A percentile compares a stretch with the other conserved stretches of the same genome.
Conservation (phyloP, 2,329 filamentous ascomycete genomes). For the Scortechinia acanthostroma region DNA sequence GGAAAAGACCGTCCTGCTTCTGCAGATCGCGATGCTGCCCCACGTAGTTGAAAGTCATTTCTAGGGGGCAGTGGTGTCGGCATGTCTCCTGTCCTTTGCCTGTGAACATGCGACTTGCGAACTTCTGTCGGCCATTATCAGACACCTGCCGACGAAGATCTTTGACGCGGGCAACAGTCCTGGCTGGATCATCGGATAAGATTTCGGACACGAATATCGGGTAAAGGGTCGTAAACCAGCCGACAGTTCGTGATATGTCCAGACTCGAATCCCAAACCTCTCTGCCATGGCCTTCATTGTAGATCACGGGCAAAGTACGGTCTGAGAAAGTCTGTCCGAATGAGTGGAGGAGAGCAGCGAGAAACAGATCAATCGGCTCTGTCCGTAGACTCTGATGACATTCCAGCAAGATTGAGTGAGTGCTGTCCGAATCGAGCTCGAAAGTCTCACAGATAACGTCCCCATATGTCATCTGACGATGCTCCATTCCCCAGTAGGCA, state of each 20-base stretch:
- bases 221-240: not conserved
- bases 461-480: constrained; percentile 7
- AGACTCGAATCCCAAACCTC: not conserved
- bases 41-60: not conserved
- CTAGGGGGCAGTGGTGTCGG: not conserved
- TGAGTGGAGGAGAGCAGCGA: not conserved
- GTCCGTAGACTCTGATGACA: not conserved
- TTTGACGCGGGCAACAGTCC: not conserved
- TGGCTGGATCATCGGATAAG: not conserved
- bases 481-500: not conserved
- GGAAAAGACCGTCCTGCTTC: constrained; percentile 1
- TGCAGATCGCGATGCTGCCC: not conserved
- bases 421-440: not conserved
- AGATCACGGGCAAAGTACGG: not conserved
- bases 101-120: not conserved
- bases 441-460: not conserved
- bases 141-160: not conserved
- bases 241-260: not conserved
- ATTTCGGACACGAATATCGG: not conserved
- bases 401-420: not conserved
- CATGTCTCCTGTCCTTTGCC: not conserved
- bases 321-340: not conserved
- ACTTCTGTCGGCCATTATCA: not conserved
- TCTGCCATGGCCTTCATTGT: constrained; percentile 1
- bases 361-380: constrained; percentile 1